phyloP scores from a whole-genome alignment of 805 yeast genomes.

The Yarrowia keelungensis region DNA sequence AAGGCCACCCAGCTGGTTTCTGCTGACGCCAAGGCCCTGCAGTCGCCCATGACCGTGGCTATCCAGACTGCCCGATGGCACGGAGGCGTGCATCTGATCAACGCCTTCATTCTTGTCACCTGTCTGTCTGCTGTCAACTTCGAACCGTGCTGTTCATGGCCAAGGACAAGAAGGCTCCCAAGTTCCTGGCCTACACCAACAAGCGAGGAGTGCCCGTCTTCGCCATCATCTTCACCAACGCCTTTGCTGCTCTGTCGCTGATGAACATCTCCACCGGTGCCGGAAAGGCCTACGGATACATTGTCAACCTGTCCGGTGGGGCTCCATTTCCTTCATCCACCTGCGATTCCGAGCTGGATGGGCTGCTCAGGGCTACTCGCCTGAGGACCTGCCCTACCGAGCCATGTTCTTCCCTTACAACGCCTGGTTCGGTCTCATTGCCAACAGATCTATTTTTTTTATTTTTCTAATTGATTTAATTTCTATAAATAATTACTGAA shows the following conservation, averaged over 20 bases:
- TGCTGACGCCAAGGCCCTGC: conserved; percentile 56
- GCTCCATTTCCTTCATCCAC: conserved; percentile 62
- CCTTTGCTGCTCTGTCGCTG: conserved; percentile 62
- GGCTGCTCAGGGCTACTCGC: conserved; percentile 53
- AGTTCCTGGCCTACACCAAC: conserved; percentile 59
- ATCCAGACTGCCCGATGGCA: conserved; percentile 60
- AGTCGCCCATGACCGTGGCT: conserved; percentile 60
- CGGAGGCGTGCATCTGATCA: conserved; percentile 60
- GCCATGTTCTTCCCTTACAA: conserved; percentile 61
- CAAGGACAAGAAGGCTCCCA: conserved; percentile 65
- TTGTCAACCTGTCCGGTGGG: conserved; percentile 73
- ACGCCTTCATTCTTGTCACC: conserved; percentile 67
- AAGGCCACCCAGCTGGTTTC: conserved; percentile 56
- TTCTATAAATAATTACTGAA: too few species aligned
- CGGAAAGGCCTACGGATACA: conserved; percentile 63
- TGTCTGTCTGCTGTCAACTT: conserved; percentile 72
- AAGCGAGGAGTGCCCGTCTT: conserved; percentile 69
- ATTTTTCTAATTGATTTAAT: too few species aligned
- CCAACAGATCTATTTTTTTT: too few species aligned
- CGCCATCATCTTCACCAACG: conserved; percentile 62
- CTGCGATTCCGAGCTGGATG: conserved; percentile 62
- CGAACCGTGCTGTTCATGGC: conserved; percentile 72
- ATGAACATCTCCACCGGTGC: conserved; percentile 67
- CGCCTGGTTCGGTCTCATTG: conserved; percentile 58
- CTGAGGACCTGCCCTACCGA: conserved; percentile 60